Evolutionary conservation across 495 filamentous ascomycete genomes (phyloP).

Genomic region (Neohortaea acidophila): DNA sequence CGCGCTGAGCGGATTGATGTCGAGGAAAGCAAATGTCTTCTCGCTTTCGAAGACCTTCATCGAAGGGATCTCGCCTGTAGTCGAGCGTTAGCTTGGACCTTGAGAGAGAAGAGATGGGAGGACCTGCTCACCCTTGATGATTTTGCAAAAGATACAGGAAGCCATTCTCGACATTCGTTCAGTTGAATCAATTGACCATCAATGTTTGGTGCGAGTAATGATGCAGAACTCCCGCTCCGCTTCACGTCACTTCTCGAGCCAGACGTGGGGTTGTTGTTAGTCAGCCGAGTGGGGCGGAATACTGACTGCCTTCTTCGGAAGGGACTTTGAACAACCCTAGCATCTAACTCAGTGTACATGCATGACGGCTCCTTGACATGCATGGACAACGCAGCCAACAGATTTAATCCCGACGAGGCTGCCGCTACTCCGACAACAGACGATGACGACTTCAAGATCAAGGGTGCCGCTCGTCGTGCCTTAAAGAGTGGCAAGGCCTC

Average conservation of each 20-base stretch:
- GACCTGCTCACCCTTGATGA: slow-evolving; percentile 64
- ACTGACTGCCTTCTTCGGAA: no score
- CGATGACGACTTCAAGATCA: slow-evolving; percentile 11
- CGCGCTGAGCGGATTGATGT: slow-evolving; percentile 77
- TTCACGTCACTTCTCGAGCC: slow-evolving; percentile 1
- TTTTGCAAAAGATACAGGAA: slow-evolving; percentile 89
- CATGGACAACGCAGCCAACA: no score
- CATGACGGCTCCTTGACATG: no score
- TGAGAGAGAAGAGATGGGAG: background rate
- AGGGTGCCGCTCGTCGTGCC: slow-evolving; percentile 5
- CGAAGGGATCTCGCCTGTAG: slow-evolving; percentile 74
- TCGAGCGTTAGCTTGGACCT: background rate
- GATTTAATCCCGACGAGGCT: background rate
- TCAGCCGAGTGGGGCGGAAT: no score
- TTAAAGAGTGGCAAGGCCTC: background rate
- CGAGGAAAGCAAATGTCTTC: slow-evolving; percentile 89
- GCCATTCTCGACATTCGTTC: slow-evolving; percentile 26
- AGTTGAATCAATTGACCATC: slow-evolving; percentile 1
- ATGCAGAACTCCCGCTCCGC: background rate
- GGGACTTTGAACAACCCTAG: no score
- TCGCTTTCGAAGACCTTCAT: slow-evolving; percentile 91
- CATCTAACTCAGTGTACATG: no score
- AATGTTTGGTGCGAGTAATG: no score
- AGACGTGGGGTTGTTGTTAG: background rate
- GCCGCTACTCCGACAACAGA: background rate